These are phyloP conservation scores for Geotrichum candidum DNA, from an alignment of 1,139 yeast species.

Conservation along the genomic window DNA sequence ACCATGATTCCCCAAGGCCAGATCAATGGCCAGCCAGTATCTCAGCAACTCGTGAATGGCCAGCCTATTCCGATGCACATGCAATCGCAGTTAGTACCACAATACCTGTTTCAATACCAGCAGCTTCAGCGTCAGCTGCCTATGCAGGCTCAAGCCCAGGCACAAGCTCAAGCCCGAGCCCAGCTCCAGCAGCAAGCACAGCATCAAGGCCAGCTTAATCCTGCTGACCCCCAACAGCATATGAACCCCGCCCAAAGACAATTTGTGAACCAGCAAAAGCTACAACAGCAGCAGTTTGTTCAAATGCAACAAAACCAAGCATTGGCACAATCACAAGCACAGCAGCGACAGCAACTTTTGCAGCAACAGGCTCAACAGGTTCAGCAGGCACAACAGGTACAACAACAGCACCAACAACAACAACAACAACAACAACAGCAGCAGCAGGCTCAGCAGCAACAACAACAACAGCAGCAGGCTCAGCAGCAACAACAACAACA, in stretches of 20 bases:
- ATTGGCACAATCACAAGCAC: slow-evolving; percentile 19
- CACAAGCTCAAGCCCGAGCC: slow-evolving; percentile 17
- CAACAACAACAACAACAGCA: slow-evolving; percentile 19
- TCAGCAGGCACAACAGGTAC: slow-evolving; percentile 13
- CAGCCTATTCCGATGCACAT: slow-evolving; percentile 13
- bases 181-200: slow-evolving; percentile 21
- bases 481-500: neutral
- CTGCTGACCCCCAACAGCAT: slow-evolving; percentile 20
- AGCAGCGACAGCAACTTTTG: slow-evolving; percentile 17
- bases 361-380: slow-evolving; percentile 16
- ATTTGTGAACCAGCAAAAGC: slow-evolving; percentile 12
- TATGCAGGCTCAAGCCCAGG: slow-evolving; percentile 18
- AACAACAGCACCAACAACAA: slow-evolving; percentile 7
- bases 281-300: slow-evolving; percentile 4
- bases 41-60: slow-evolving; percentile 7
- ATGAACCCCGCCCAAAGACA: slow-evolving; percentile 18
- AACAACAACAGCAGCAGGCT: slow-evolving; percentile 3
- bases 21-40: slow-evolving; percentile 5
- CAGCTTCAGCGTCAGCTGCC: slow-evolving; percentile 20
- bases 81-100: slow-evolving; percentile 14
- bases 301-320: slow-evolving; percentile 14
- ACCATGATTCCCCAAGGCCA: slow-evolving; percentile 12
- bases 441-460: slow-evolving; percentile 5
- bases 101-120: slow-evolving; percentile 20
- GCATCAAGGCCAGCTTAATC: slow-evolving; percentile 13